Conservation (phyloP, 2,329 filamentous ascomycete species). For the Colletotrichum chrysophilum region DNA sequence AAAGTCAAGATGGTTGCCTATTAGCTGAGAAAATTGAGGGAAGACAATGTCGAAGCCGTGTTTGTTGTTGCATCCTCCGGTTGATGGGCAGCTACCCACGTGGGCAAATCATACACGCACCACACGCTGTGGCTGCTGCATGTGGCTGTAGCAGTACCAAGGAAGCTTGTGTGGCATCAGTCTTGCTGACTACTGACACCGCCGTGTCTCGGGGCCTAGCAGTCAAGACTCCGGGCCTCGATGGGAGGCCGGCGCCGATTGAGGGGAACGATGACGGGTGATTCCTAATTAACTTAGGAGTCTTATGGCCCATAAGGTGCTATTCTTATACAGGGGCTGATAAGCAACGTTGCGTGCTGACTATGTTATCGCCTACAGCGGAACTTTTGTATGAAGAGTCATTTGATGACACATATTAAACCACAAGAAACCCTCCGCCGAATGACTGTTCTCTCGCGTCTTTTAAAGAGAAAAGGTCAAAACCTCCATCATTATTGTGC, state of each 20-base stretch:
- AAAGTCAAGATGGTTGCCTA: neutral
- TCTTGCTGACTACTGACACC: neutral
- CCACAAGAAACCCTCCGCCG: neutral
- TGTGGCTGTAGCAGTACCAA: neutral
- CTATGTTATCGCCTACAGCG: neutral
- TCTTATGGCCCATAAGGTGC: neutral
- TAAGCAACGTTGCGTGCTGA: neutral
- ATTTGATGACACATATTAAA: neutral
- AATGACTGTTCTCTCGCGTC: neutral
- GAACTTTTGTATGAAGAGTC: neutral
- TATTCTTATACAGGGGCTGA: neutral
- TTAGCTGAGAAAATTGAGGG: neutral
- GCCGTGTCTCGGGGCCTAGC: neutral
- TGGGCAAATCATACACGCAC: neutral
- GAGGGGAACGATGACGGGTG: neutral
- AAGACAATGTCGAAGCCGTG: neutral
- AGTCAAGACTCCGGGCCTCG: neutral
- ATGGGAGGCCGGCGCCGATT: neutral
- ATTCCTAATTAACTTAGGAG: neutral
- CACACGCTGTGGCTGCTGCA: neutral
- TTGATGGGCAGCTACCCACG: neutral
- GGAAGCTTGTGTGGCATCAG: neutral
- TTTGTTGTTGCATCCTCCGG: neutral
- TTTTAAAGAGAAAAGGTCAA: neutral
- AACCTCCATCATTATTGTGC: fast-evolving